These are phyloP conservation scores for Kipferlia bialata DNA, from an alignment of 78 protist species.

Conservation along the genomic window DNA sequence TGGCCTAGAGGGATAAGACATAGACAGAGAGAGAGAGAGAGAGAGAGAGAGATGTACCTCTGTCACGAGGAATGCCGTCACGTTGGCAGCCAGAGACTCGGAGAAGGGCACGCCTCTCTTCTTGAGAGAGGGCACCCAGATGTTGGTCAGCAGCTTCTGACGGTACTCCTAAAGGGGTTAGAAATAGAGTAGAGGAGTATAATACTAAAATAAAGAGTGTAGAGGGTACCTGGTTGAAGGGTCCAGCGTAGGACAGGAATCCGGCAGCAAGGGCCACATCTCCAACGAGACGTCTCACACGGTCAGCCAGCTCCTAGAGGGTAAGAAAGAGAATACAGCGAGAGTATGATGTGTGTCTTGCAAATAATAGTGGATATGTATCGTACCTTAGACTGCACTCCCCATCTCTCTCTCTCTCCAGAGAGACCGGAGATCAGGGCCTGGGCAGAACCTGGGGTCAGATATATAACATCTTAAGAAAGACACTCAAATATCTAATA, in stretches of 20 bases:
- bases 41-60: too few relatives aligned
- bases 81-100: slow-evolving; percentile 5
- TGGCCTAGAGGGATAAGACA: too few relatives aligned
- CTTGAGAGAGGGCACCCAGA: slow-evolving; percentile 25
- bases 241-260: slow-evolving; percentile 69
- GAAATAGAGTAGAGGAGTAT: too few relatives aligned
- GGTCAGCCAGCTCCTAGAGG: slow-evolving; percentile 49
- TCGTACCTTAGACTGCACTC: slow-evolving; percentile 27
- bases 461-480: too few relatives aligned
- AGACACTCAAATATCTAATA: too few relatives aligned
- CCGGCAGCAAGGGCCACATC: slow-evolving; percentile 62
- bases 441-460: too few relatives aligned
- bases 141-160: slow-evolving; percentile 20
- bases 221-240: slow-evolving; percentile 69
- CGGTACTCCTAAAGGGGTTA: too few relatives aligned
- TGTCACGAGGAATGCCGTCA: slow-evolving; percentile 42
- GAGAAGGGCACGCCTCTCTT: slow-evolving; percentile 48
- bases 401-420: slow-evolving; percentile 75
- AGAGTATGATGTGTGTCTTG: too few relatives aligned
- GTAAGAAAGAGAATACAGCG: too few relatives aligned
- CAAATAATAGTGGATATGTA: too few relatives aligned
- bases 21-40: too few relatives aligned
- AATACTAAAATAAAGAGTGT: too few relatives aligned
- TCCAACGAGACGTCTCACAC: slow-evolving; percentile 49
- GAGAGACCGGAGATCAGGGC: slow-evolving; percentile 59